Base-by-base conservation (phyloP, 345 rosid species). In the Populus simonii region DNA sequence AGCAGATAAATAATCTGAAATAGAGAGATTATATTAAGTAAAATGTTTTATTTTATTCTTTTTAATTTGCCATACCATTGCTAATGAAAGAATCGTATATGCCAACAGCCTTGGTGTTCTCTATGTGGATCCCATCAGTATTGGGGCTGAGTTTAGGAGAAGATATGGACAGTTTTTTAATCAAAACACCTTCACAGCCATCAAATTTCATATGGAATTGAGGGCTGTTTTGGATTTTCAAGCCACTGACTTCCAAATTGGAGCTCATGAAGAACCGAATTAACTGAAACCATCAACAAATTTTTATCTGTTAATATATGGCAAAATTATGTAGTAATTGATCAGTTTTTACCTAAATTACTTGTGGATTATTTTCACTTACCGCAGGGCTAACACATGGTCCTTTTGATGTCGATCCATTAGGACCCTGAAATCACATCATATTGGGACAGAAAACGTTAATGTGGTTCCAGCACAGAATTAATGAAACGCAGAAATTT, bases 61-160 rank as follows among this genome's bases (percentile, higher is more conserved):
- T 53, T n/a, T 8, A 9, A 23, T n/a, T 9, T 23, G 1, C 0
- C 35, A n/a, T 89, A 94, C 99, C 99, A 29, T 96, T 96, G 87
- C 90, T 85, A 35, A 96, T 89, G 89, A 83, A 68, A 63, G 94
- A 84, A 72, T 92, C 80, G 89, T 93, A 86, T n/a, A 96, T 96
- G 25, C 87, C 93, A 13, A 96, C 97, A 4, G 89, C 75, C 76
- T 88, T 91, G 0, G 98, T 91, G 89, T 93, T 89, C 72, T 76
- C 98, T 0, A 96, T 66, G 84, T 96, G 99, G 77, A 96, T 93
- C 29, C 98, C 99, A 39, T 96, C 99, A 0, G 99, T 96, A 76
- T 96, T 96, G 2, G 98, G 99, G 85, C 98, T 96, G 0, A 96
- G 93, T 79, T 96, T 96, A 3, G 99, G 98, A 1, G 99, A 89